Evolutionary conservation across 2,329 filamentous ascomycete genomes (phyloP), one percentile per base, ranked within the genome.

Genomic region (Aspergillus sp.): DNA sequence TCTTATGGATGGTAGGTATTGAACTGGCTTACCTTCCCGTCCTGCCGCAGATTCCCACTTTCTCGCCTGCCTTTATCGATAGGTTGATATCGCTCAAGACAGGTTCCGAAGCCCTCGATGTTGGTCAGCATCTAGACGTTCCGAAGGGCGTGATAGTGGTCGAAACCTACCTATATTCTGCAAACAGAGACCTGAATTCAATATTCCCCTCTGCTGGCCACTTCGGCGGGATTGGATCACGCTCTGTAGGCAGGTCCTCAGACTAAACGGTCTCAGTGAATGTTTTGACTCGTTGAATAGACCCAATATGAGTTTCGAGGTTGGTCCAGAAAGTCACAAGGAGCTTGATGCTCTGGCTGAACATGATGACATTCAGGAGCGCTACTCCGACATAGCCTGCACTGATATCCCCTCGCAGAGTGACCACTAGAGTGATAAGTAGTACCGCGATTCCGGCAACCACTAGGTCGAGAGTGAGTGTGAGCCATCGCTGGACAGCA

Each of bases 401-500:
- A 51, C 78, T 79, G 13, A 84, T 72, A 17, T 75, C 77, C 3
- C 79, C 77, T 50, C 77, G 65, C 53, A 79, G 72, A 1, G 75
- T 74, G 0, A 84, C 84, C 0, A 83, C 80, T 0, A 87, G 71
- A 51, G 79, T 74, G 2, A 87, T 79, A 0, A 87, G 69, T 1
- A 82, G 62, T 1, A 82, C 73, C 0, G 83, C 82, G 15, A 87
- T 73, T 1, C 75, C 74, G 0, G 82, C 80, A 0, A 86, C 81
- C 0, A 85, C 68, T 3, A 85, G 64, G 53, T 84, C 77, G 2
- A 88, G 73, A 0, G 81, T 79, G 0, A 88, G 76, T 0, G 71
- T 78, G 0, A 88, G 77, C 85, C 86, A 88, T 41, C 83, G 79
- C 68, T 89, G 87, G 3, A 87, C 80, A 45, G 82, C 81, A 59